Base-by-base conservation (phyloP, 2,329 filamentous ascomycete species). In the Xylaria sp. region DNA sequence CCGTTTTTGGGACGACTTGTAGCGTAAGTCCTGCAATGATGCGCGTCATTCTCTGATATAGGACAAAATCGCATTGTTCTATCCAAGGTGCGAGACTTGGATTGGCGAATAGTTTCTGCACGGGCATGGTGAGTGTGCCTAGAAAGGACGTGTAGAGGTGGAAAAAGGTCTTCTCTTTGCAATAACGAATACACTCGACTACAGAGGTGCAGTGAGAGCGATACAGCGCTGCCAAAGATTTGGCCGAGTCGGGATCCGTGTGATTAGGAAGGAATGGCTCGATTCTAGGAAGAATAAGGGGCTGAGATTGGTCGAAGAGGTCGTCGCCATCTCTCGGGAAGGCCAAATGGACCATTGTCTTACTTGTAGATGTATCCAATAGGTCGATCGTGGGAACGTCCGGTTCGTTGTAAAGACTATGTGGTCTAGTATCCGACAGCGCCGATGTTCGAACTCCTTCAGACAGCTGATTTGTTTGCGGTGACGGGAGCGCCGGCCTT, bases 1-100 rank as follows among this genome's bases (percentile, higher is more conserved):
- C 94, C 3, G 91, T 87, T 66, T 94, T 93, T 1, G 96, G 96
- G 4, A 97, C 91, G 15, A 97, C 94, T 78, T 98, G 94, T 8
- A 97, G 86, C 4, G 93, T 96, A 46, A 98, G 85, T n/a, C 91
- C 90, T 0, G 93, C 92, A 46, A 98, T 89, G 69, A 97, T 97
- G 62, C 91, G 90, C 82, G 97, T 94, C 92, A 98, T 97, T 73
- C 94, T 94, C 79, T 98, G 94, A 78, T 99, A 99, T 82, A 97
- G 92, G 39, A 95, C 86, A 81, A 96, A 97, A 79, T 99, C 96
- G 78, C 93, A 97, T 78, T 97, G 92, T 77, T 96, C 93, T 69
- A 99, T 97, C 96, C 96, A 99, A 1, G 91, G 87, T 2, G 94
- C 93, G 63, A 98, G 83, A 63, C 90, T 90, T 2, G 91, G 89